Percentiles rank a stretch among this genome's conserved stretches.
Conservation (phyloP, 2,329 filamentous ascomycete species). For the Aspergillus sp. region DNA sequence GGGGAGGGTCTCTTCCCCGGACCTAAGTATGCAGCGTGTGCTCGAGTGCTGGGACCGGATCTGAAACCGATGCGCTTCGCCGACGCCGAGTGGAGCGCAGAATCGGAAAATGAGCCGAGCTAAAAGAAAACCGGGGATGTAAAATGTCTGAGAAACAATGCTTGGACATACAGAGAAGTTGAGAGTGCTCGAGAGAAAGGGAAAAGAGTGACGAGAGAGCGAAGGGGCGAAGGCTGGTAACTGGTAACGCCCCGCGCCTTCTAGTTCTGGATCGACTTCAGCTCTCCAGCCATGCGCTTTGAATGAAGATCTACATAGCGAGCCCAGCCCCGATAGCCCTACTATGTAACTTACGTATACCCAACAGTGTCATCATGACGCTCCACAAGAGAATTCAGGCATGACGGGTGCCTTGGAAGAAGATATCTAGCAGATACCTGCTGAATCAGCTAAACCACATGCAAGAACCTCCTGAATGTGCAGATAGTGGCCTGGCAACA, state of each 20-base stretch:
- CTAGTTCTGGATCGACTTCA: background rate
- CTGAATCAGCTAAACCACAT: too few species aligned
- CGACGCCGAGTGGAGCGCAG: background rate
- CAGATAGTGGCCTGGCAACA: too few species aligned
- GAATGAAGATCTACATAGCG: too few species aligned
- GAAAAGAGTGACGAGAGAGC: background rate
- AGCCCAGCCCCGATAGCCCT: too few species aligned
- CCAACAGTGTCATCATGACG: too few species aligned
- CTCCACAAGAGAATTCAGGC: too few species aligned
- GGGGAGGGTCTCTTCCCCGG: background rate
- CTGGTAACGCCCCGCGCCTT: background rate
- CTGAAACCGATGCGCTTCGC: background rate
- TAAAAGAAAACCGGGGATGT: background rate
- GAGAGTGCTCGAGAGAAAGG: background rate
- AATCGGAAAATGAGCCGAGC: background rate
- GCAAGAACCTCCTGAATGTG: too few species aligned
- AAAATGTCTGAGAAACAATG: background rate
- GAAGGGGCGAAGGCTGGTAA: background rate
- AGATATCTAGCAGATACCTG: too few species aligned
- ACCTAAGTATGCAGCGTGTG: background rate
- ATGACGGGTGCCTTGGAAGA: too few species aligned
- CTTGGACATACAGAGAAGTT: background rate
- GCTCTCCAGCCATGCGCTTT: background rate
- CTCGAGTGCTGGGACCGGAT: background rate
- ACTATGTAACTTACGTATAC: too few species aligned